Base-by-base conservation (phyloP, 805 yeast genomes). In the Candida broadrunensis region DNA sequence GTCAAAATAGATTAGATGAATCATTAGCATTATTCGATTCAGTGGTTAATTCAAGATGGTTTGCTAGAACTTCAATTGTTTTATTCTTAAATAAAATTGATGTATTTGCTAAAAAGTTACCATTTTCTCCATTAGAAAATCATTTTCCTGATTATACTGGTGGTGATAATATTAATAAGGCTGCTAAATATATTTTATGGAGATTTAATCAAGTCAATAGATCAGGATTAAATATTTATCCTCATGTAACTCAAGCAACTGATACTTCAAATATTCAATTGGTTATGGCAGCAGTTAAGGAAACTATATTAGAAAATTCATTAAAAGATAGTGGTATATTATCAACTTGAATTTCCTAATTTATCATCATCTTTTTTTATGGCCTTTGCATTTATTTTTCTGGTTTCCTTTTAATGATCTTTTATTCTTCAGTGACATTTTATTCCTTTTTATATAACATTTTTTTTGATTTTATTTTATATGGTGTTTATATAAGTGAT, bases 241-340 rank as follows among this genome's bases (percentile, higher is more conserved):
- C 97, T 11, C 95, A 89, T 61, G 85, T 89, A 18, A 89, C 97
- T 3, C 96, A 89, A 62, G 97, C 97, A 0, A 89, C 96, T 0
- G 96, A 89, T 59, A 89, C 97, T 5, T 81, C 88, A 21, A 89
- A 89, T 61, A 88, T 90, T 46, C 81, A 85, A 55, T 67, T 88
- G 52, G 96, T 89, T 5, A 83, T 86, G 65, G 89, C 88, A 11
- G 90, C 91, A 6, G 87, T 86, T 29, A 82, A 81, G 53, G 93
- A 86, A 56, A 84, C 89, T 3, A 81, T 86, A 36, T 70, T 87
- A 56, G 88, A 85, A 50, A 86, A 85, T 55, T 72, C 85, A 15
- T 72, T 86, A 49, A 80, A 80, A 57, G 91, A 85, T 51, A 81
- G 88, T 39, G 93, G 93, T 23, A 73, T 86, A 35, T 65, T 85